These are phyloP conservation scores for Lipomyces mesembrius DNA, from an alignment of 805 yeast species.

Conservation along the genomic window DNA sequence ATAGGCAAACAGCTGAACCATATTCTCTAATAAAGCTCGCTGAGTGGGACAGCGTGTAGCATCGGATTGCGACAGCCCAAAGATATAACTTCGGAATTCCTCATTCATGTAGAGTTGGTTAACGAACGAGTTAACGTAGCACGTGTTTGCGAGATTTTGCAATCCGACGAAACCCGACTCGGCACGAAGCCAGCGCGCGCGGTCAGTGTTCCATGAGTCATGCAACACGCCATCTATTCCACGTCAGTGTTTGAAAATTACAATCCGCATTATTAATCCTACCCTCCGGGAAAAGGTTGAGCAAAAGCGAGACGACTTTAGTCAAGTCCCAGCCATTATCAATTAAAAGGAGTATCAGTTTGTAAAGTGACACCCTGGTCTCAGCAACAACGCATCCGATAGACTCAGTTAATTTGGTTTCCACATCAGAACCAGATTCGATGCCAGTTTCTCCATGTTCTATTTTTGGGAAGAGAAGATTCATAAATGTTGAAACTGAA, in stretches of 20 bases:
- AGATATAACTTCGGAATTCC: conserved; percentile 23
- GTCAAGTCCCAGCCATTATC: neutral
- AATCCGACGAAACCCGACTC: conserved; percentile 30
- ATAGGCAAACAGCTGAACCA: conserved; percentile 25
- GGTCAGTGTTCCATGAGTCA: conserved; percentile 30
- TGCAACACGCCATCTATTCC: conserved; percentile 13
- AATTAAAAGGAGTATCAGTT: conserved; percentile 9
- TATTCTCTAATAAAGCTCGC: conserved; percentile 12
- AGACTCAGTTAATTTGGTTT: neutral
- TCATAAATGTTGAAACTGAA: conserved; percentile 2
- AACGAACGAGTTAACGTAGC: conserved; percentile 32
- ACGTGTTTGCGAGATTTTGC: conserved; percentile 33
- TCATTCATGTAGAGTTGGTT: conserved; percentile 34
- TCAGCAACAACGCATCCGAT: conserved; percentile 18
- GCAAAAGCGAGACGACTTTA: conserved; percentile 3
- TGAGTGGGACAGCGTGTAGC: neutral
- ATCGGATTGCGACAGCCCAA: conserved; percentile 11
- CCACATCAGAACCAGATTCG: neutral
- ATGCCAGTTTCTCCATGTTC: neutral
- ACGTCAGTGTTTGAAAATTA: neutral
- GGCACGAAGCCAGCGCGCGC: conserved; percentile 28
- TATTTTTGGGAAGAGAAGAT: conserved; percentile 18
- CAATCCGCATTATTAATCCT: neutral
- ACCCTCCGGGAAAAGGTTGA: conserved; percentile 19
- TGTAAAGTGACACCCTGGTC: conserved; percentile 17